Evolutionary conservation across 2,329 filamentous ascomycete species (phyloP), one percentile per base, ranked within the genome.

Genomic region (Microdochium paspali): DNA sequence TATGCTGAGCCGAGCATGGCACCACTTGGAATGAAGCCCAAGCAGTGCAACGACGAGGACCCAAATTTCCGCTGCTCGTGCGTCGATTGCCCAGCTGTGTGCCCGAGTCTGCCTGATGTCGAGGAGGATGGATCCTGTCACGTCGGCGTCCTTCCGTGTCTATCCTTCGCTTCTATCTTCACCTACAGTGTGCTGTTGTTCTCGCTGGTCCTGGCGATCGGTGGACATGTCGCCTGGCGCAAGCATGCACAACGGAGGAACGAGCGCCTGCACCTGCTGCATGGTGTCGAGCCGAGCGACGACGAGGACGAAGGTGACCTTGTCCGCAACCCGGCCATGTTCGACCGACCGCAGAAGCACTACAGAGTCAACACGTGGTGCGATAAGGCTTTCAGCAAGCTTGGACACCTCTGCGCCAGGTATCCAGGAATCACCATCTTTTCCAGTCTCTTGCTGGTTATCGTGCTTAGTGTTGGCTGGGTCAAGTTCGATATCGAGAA

Each of bases 241-340:
- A 84, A 81, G 56, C 87, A 89, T 60, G 76, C 82, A 15, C 77
- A 80, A 61, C 81, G 82, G 51, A 87, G 87, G 56, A 87, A 83
- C 46, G 90, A 96, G 65, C 76, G 89, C 20, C 77, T 94, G n/a
- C 81, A 90, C 49, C 73, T 98, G 4, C 74, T 98, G 26, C 90
- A 95, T 58, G 91, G 95, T 58, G 76, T 86, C 0, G 77, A 81
- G 12, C 84, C 84, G 9, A 94, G 87, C 58, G 91, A 97, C 53
- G 90, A 97, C 50, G 93, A 98, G 54, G 91, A 96, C 51, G 91
- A 96, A 60, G 90, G 86, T 2, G 89, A 95, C 51, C 77, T 90
- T 46, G 80, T 93, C 3, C 80, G 87, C 55, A 85, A 84, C 46
- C 79, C 80, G 18, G 85, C 85, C 32, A 83, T 90, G 71, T 74